These are phyloP conservation scores for Colletotrichum nymphaeae DNA, from an alignment of 2,329 filamentous ascomycete species.

Conservation along the genomic window DNA sequence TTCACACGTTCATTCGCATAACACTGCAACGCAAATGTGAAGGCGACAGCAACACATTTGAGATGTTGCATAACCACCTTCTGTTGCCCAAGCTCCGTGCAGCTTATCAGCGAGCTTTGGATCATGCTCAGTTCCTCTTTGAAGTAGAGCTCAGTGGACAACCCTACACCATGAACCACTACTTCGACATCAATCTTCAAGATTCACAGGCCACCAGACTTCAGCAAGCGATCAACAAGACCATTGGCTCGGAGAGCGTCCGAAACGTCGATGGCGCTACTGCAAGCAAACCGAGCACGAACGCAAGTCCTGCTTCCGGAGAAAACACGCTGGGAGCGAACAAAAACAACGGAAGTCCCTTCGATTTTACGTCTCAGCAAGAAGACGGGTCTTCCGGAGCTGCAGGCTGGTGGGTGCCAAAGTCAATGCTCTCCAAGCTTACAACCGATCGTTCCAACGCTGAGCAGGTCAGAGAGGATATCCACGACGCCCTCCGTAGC, in stretches of 20 bases:
- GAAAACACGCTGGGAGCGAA: too few relatives aligned
- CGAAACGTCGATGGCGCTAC: background rate
- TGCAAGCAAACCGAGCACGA: background rate
- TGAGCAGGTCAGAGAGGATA: conserved; percentile 54
- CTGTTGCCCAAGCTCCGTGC: conserved; percentile 58
- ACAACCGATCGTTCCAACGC: conserved; percentile 22
- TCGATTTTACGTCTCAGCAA: background rate
- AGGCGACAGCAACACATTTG: conserved; percentile 53
- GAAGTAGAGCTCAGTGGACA: conserved; percentile 58
- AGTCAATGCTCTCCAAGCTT: conserved; percentile 35
- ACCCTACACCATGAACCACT: conserved; percentile 63
- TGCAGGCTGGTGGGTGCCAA: conserved; percentile 3
- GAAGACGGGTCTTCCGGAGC: background rate
- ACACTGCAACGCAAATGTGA: conserved; percentile 55
- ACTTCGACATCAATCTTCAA: conserved; percentile 57
- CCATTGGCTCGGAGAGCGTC: background rate
- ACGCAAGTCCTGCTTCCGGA: too few relatives aligned
- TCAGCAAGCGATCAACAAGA: background rate
- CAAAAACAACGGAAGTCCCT: background rate
- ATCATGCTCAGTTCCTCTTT: conserved; percentile 63
- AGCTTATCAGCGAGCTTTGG: conserved; percentile 59
- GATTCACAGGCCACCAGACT: conserved; percentile 37
- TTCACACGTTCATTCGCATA: conserved; percentile 63
- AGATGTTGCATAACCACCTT: conserved; percentile 53
- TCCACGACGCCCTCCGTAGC: conserved; percentile 69